phyloP scores from a whole-genome alignment of 1,284 basidiomycete species.

The Tetrapyrgos nigripes region DNA sequence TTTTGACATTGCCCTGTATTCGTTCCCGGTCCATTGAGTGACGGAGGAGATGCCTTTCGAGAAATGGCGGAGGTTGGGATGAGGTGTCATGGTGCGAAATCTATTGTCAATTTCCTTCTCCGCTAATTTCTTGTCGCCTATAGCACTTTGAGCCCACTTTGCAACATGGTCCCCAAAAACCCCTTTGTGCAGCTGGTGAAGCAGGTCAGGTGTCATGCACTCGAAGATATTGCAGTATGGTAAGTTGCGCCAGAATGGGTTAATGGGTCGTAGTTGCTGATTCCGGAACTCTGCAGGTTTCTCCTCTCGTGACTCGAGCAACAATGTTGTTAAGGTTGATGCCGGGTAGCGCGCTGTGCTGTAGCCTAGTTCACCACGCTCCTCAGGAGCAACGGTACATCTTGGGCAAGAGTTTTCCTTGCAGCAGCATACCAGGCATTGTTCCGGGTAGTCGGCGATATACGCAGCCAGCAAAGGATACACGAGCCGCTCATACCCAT shows the following conservation, averaged over 20 bases:
- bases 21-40: slow-evolving; percentile 21
- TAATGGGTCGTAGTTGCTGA: not conserved
- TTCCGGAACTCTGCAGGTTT: not conserved
- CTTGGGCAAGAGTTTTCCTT: slow-evolving; percentile 24
- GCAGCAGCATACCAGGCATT: no score
- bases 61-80: slow-evolving; percentile 31
- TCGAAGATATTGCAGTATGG: slow-evolving; percentile 12
- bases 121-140: not conserved
- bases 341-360: not conserved
- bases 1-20: slow-evolving; percentile 21
- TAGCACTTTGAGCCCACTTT: not conserved
- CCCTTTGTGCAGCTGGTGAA: slow-evolving; percentile 18
- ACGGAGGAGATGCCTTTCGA: slow-evolving; percentile 20
- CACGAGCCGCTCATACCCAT: no score
- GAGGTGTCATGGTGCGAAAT: slow-evolving; percentile 24
- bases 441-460: slow-evolving; percentile 40
- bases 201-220: slow-evolving; percentile 16
- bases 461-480: slow-evolving; percentile 20
- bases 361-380: slow-evolving; percentile 3
- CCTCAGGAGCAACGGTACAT: slow-evolving; percentile 16
- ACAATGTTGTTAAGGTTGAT: not conserved
- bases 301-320: not conserved
- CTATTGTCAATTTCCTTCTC: slow-evolving; percentile 29
- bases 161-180: slow-evolving; percentile 23
- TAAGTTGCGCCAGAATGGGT: slow-evolving; percentile 17